Evolutionary conservation across 2,329 filamentous ascomycete species (phyloP).

Genomic region (Domatiomyces catenatus): DNA sequence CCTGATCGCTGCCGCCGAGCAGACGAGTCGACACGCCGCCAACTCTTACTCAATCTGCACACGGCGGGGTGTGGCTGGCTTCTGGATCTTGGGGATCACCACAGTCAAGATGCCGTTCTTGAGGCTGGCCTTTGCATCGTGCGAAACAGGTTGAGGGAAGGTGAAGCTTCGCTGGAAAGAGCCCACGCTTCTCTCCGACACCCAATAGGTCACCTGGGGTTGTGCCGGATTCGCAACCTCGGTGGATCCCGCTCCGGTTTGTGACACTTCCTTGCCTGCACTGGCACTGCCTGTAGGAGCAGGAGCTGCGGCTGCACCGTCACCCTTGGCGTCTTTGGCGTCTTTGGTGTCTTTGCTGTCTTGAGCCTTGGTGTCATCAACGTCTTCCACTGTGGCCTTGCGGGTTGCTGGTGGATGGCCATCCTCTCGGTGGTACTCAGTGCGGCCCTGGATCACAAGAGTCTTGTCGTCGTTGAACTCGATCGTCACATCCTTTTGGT

Average conservation of each 20-base stretch:
- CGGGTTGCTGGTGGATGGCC: constrained; percentile 10
- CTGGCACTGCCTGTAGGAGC: constrained; percentile 1
- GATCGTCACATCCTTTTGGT: constrained; percentile 31
- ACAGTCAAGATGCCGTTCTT: constrained; percentile 46
- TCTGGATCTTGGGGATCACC: constrained; percentile 41
- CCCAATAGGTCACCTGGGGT: constrained; percentile 37
- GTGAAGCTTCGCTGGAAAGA: constrained; percentile 45
- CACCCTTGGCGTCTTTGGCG: constrained; percentile 13
- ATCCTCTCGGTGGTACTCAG: constrained; percentile 24
- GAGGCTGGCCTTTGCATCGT: constrained; percentile 47
- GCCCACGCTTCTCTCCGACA: constrained; percentile 43
- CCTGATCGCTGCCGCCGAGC: neutral
- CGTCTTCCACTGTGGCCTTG: constrained; percentile 32
- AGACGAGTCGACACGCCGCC: neutral
- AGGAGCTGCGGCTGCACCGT: neutral
- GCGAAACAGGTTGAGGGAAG: constrained; percentile 43
- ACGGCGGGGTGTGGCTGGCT: constrained; percentile 32
- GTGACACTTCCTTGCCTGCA: constrained; percentile 16
- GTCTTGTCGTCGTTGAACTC: constrained; percentile 34
- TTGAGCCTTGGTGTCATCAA: constrained; percentile 17
- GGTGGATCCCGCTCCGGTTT: constrained; percentile 7
- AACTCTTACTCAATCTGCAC: constrained; percentile 38
- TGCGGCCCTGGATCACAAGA: constrained; percentile 30
- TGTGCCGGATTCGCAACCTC: constrained; percentile 21
- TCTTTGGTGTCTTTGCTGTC: constrained; percentile 23